Percentiles rank a stretch among this genome's conserved stretches.
phyloP scores from a whole-genome alignment of 2,329 filamentous ascomycete species.

The Talaromyces sp. region DNA sequence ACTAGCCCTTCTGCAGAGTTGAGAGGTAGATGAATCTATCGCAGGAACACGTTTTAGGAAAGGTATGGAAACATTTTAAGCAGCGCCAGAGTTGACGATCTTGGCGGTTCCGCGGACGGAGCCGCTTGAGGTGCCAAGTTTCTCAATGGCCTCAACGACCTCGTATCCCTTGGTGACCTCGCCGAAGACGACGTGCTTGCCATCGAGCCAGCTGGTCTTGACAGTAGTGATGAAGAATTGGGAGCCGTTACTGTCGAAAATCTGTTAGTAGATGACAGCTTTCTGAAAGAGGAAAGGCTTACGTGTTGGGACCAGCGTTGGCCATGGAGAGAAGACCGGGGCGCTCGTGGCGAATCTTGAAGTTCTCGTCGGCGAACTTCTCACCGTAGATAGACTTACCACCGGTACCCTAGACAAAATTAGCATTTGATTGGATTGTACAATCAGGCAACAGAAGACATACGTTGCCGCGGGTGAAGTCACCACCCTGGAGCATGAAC shows the following conservation, averaged over 20 bases:
- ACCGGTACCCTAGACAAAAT: slow-evolving; percentile 67
- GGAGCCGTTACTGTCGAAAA: slow-evolving; percentile 58
- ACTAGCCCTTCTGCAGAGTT: not conserved
- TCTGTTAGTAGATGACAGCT: not conserved
- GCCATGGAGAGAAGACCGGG: slow-evolving; percentile 89
- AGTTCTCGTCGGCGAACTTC: slow-evolving; percentile 95
- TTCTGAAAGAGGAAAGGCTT: slow-evolving; percentile 30
- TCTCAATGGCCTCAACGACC: slow-evolving; percentile 59
- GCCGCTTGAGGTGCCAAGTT: slow-evolving; percentile 54
- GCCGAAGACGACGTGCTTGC: slow-evolving; percentile 68
- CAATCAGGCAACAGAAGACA: slow-evolving; percentile 31
- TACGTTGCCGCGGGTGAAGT: slow-evolving; percentile 91
- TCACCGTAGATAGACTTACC: slow-evolving; percentile 94
- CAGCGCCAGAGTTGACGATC: slow-evolving; percentile 50
- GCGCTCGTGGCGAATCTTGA: slow-evolving; percentile 67
- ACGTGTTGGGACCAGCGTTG: slow-evolving; percentile 92
- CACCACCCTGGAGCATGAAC: slow-evolving; percentile 96
- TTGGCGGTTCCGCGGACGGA: slow-evolving; percentile 46
- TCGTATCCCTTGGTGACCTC: slow-evolving; percentile 56
- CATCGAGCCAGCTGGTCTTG: slow-evolving; percentile 63
- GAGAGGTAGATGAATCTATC: not conserved
- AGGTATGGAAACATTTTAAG: slow-evolving; percentile 21
- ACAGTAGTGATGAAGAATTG: slow-evolving; percentile 72
- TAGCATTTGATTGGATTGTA: not conserved
- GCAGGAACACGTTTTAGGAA: not conserved